These are phyloP conservation scores for Psilocybe cubensis DNA, from an alignment of 768 basidiomycete genomes.

Conservation along the genomic window DNA sequence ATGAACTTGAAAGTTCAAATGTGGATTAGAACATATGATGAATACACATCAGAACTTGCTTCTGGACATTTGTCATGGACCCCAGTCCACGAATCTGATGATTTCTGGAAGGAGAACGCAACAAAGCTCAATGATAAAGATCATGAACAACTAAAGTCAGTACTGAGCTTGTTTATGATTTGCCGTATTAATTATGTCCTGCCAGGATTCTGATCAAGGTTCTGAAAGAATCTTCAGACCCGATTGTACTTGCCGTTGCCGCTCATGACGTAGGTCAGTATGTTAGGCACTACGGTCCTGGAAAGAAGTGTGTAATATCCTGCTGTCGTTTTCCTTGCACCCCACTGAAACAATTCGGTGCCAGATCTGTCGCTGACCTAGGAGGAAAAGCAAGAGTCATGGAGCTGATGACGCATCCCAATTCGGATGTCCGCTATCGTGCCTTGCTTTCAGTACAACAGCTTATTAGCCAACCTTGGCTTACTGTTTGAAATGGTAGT, in stretches of 20 bases:
- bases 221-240: slow-evolving; percentile 69
- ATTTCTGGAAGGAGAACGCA: slow-evolving; percentile 98
- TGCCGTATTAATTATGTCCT: not conserved
- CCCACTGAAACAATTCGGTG: not conserved
- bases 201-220: slow-evolving; percentile 74
- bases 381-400: slow-evolving; percentile 87
- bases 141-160: slow-evolving; percentile 82
- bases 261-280: slow-evolving; percentile 94
- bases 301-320: slow-evolving; percentile 74
- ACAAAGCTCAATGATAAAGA: slow-evolving; percentile 84
- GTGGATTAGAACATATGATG: slow-evolving; percentile 83
- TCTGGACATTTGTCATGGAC: slow-evolving; percentile 95
- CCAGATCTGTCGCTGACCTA: slow-evolving; percentile 78
- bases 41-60: slow-evolving; percentile 88
- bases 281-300: slow-evolving; percentile 88
- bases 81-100: slow-evolving; percentile 93
- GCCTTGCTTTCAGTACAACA: slow-evolving; percentile 90
- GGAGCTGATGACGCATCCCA: slow-evolving; percentile 90
- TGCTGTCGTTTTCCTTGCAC: not conserved
- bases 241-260: slow-evolving; percentile 86
- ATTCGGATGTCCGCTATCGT: slow-evolving; percentile 90
- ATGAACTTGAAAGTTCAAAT: not conserved
- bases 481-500: slow-evolving; percentile 41
- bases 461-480: slow-evolving; percentile 90
- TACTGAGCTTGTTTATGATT: not conserved